Conservation (phyloP, 805 yeast species). For the Candida pseudofarinosa region DNA sequence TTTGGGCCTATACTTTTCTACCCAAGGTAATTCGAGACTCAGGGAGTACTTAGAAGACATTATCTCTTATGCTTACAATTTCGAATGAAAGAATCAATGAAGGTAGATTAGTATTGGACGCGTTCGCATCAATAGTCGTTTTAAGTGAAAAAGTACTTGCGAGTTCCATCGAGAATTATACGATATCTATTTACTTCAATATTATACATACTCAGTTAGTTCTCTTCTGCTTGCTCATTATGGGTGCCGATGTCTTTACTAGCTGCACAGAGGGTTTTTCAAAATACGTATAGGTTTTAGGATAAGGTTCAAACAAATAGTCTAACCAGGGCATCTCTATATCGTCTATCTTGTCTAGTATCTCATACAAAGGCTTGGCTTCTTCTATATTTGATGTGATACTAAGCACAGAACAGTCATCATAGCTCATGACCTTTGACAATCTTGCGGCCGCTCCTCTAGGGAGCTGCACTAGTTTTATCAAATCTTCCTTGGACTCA, state of each 20-base stretch:
- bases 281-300: slow-evolving; percentile 11
- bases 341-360: slow-evolving; percentile 30
- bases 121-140: not conserved
- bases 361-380: slow-evolving; percentile 24
- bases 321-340: slow-evolving; percentile 46
- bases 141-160: too few relatives aligned
- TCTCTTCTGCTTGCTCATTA: not conserved
- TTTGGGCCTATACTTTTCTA: slow-evolving; percentile 92
- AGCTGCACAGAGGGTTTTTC: slow-evolving; percentile 37
- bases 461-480: slow-evolving; percentile 61
- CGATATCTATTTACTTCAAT: not conserved
- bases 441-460: slow-evolving; percentile 32
- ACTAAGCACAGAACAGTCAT: slow-evolving; percentile 31
- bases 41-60: slow-evolving; percentile 8
- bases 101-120: not conserved
- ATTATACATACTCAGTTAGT: not conserved
- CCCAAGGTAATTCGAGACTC: slow-evolving; percentile 47
- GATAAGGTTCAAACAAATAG: slow-evolving; percentile 19
- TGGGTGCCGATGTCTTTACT: slow-evolving; percentile 45
- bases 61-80: slow-evolving; percentile 1
- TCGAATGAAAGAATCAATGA: not conserved
- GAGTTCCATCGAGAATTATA: too few relatives aligned
- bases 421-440: slow-evolving; percentile 24
- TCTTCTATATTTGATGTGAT: slow-evolving; percentile 23
- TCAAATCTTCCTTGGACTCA: slow-evolving; percentile 21